Evolutionary conservation across 2,329 filamentous ascomycete species (phyloP).

Genomic region (Talaromyces pinophilus): DNA sequence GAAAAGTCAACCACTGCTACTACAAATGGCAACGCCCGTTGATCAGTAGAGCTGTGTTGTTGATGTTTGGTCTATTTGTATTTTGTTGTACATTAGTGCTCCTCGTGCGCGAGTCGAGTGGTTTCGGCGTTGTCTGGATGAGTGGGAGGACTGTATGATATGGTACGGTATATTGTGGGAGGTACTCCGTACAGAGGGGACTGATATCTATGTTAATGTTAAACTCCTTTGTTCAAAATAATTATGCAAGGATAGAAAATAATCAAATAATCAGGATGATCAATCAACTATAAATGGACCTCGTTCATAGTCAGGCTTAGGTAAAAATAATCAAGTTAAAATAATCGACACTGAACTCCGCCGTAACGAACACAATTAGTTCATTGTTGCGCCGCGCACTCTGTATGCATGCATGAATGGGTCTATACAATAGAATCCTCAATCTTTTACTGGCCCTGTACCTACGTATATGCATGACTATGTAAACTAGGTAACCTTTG

Average conservation of each 20-base stretch:
- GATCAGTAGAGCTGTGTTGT: not conserved
- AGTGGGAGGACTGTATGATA: not conserved
- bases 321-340: not conserved
- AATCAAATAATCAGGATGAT: not conserved
- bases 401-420: not conserved
- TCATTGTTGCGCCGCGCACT: not conserved
- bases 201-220: not conserved
- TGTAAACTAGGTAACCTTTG: not conserved
- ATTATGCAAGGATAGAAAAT: not conserved
- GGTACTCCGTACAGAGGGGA: not conserved
- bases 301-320: not conserved
- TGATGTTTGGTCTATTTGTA: not conserved
- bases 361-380: not conserved
- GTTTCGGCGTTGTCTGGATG: not conserved
- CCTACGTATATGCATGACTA: not conserved
- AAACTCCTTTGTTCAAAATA: not conserved
- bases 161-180: not conserved
- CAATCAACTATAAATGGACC: not conserved
- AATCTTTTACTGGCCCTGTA: not conserved
- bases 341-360: not conserved
- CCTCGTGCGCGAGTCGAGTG: conserved; percentile 9
- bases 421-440: not conserved
- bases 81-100: conserved; percentile 4
- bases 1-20: conserved; percentile 18
- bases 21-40: not conserved